Conservation (phyloP, 192 early-diverging fungal species). For the Coemansia sp. region DNA sequence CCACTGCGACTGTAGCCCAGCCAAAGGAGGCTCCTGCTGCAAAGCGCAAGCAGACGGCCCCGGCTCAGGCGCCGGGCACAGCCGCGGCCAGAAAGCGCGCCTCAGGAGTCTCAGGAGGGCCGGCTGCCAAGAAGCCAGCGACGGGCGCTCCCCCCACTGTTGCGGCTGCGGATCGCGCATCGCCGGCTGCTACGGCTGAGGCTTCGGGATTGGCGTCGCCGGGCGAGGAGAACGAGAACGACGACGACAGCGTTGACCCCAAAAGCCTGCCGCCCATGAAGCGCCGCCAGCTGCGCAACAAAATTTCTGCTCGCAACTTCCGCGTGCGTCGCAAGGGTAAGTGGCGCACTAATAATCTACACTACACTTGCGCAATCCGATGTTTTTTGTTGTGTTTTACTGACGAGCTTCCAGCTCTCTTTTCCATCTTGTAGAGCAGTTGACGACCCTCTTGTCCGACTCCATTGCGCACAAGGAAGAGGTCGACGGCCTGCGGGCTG, state of each 20-base stretch:
- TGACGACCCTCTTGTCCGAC: slow-evolving; percentile 63
- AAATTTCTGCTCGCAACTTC: slow-evolving; percentile 85
- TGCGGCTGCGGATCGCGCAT: not conserved
- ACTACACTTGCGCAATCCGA: not conserved
- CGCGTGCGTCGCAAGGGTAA: slow-evolving; percentile 78
- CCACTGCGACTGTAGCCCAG: not conserved
- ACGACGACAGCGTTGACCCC: slow-evolving; percentile 55
- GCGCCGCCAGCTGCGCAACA: slow-evolving; percentile 82
- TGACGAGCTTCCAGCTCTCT: slow-evolving; percentile 8
- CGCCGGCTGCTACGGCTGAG: not conserved
- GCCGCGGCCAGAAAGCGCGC: not conserved
- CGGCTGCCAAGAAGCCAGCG: slow-evolving; percentile 13
- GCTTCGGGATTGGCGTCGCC: not conserved
- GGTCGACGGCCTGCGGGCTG: slow-evolving; percentile 49
- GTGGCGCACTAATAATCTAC: not conserved
- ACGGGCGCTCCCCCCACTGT: slow-evolving; percentile 11
- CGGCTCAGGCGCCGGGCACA: not conserved
- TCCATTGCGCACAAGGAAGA: slow-evolving; percentile 59
- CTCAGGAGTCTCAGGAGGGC: not conserved
- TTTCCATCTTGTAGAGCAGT: slow-evolving; percentile 53
- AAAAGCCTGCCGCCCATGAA: slow-evolving; percentile 73
- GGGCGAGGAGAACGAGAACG: slow-evolving; percentile 15
- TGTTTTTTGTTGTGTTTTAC: slow-evolving; percentile 13
- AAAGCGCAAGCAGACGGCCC: not conserved
- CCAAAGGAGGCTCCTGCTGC: not conserved